phyloP scores from a whole-genome alignment of 176 grass and related monocot species.

The Typha latifolia region DNA sequence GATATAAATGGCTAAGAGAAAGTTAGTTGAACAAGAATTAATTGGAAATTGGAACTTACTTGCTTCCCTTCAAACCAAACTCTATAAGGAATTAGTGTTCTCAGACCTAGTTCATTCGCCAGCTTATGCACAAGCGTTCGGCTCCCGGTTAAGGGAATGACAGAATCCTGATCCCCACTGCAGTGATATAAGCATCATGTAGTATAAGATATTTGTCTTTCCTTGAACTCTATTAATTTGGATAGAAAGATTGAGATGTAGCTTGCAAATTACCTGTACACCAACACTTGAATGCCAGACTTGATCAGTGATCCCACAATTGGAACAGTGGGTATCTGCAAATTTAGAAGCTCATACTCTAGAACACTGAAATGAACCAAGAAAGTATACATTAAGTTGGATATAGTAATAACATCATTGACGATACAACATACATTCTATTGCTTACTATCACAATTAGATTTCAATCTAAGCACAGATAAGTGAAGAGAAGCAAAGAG shows the following conservation, averaged over 20 bases:
- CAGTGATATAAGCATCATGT: not conserved
- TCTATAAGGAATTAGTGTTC: slow-evolving; percentile 52
- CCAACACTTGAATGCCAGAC: slow-evolving; percentile 61
- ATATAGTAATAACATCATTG: not conserved
- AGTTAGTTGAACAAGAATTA: not conserved
- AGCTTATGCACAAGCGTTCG: slow-evolving; percentile 70
- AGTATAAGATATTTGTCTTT: not conserved
- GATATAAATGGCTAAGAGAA: not conserved
- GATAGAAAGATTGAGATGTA: not conserved
- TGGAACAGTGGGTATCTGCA: slow-evolving; percentile 77
- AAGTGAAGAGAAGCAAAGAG: not conserved
- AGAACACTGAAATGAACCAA: slow-evolving; percentile 50
- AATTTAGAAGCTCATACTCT: slow-evolving; percentile 80
- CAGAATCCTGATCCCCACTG: slow-evolving; percentile 97
- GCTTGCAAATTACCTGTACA: slow-evolving; percentile 71
- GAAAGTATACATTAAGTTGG: not conserved
- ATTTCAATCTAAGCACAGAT: not conserved
- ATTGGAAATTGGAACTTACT: slow-evolving; percentile 22
- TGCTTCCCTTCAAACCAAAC: slow-evolving; percentile 97
- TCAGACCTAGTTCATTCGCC: slow-evolving; percentile 58
- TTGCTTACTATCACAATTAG: no score
- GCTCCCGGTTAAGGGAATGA: slow-evolving; percentile 89
- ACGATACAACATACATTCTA: no score
- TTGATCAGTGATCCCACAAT: slow-evolving; percentile 62
- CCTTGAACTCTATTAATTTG: not conserved